Evolutionary conservation across 2,329 filamentous ascomycete species (phyloP), one percentile per base, ranked within the genome.

Genomic region (Exophiala spinifera): DNA sequence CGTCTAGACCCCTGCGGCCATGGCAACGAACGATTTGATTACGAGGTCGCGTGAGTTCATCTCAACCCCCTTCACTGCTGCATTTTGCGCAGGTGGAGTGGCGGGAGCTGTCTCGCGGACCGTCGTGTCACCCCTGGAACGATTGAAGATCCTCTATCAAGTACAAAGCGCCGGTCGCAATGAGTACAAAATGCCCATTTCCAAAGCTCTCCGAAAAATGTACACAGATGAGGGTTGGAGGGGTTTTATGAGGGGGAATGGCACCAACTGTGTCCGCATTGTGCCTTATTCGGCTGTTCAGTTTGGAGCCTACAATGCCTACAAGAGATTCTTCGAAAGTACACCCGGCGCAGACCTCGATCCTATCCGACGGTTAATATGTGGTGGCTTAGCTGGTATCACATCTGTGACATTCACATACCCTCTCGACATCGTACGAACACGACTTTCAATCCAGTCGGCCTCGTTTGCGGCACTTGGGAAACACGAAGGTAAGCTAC

Each of bases 241-340:
- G 70, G 94, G 94, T 0, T 95, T 97, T 73, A 95, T 99, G 91
- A 85, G 91, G 63, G 94, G 94, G 49, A 99, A 99, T 70, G 94
- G 94, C 60, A 96, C 91, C 57, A 99, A 99, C 72, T 99, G 94
- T 78, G 89, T 99, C 66, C 89, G 94, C 59, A 99, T 99, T 63
- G 90, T 99, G 49, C 94, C 94, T 3, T 99, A 99, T 72, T 97
- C 92, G 46, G 94, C 94, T 10, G 94, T 97, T 37, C 94, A 99
- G 69, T 99, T 99, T 72, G 92, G 92, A 64, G 95, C 91, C 69
- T 99, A 97, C 77, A 97, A 95, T 70, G 84, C 97, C 63, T 99
- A 99, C 75, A 96, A 95, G 74, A 82, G 85, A 75, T 84, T 94
- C 66, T 91, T 94, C 64, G 91, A 96, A 69, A 72, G 81, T 43